Evolutionary conservation across 164 flowering plant species (phyloP).

Genomic region (Magnolia sinica): DNA sequence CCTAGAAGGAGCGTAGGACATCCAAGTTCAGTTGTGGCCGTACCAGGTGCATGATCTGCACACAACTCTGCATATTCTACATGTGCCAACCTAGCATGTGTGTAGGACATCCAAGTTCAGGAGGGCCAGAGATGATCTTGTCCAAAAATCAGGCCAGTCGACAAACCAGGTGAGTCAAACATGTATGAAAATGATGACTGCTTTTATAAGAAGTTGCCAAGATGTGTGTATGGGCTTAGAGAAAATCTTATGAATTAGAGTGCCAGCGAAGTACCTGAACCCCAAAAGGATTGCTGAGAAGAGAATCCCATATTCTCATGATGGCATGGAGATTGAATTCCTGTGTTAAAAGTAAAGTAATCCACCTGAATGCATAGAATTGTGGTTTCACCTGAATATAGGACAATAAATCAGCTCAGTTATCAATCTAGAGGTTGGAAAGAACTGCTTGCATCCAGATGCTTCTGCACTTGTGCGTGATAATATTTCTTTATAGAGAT

Average conservation of each 20-base stretch:
- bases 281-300: conserved; percentile 56
- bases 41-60: background rate
- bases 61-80: background rate
- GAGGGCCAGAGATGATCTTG: background rate
- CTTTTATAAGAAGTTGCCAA: background rate
- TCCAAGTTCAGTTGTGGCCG: background rate
- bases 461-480: background rate
- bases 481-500: background rate
- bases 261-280: conserved; percentile 51
- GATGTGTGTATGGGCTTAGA: background rate
- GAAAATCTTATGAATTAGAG: conserved; percentile 1
- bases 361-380: conserved; percentile 74
- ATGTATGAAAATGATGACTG: background rate
- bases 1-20: background rate
- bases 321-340: conserved; percentile 53
- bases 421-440: background rate
- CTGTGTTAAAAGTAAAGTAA: conserved; percentile 67
- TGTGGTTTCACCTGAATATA: conserved; percentile 62
- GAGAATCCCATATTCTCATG: conserved; percentile 72
- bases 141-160: background rate
- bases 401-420: background rate
- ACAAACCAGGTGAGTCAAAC: background rate
- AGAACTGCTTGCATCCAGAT: background rate
- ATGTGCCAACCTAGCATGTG: background rate
- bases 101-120: background rate